Percentiles rank a stretch among this genome's conserved stretches.
These are phyloP conservation scores for Tolypocladium cylindrosporum DNA, from an alignment of 2,329 filamentous ascomycete species.

Conservation along the genomic window DNA sequence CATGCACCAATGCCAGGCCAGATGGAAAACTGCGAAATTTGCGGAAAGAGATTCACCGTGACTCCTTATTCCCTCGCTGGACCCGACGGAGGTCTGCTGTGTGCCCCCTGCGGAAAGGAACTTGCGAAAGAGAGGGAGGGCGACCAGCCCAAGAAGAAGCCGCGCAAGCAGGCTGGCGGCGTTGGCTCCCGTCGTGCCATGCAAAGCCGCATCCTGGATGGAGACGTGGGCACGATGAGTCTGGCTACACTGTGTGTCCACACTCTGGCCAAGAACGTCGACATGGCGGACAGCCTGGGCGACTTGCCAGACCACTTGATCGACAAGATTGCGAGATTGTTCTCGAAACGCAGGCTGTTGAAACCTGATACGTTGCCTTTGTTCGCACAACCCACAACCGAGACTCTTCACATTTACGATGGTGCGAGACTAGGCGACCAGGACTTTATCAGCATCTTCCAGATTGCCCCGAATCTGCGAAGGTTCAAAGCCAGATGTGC, in stretches of 20 bases:
- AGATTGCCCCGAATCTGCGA: slow-evolving; percentile 58
- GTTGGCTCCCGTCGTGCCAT: slow-evolving; percentile 60
- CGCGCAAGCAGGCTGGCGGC: slow-evolving; percentile 40
- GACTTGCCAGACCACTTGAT: slow-evolving; percentile 44
- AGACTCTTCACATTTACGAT: slow-evolving; percentile 47
- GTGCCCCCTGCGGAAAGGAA: slow-evolving; percentile 69
- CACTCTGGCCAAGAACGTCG: slow-evolving; percentile 51
- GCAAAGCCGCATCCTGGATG: slow-evolving; percentile 79
- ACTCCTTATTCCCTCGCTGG: slow-evolving; percentile 79
- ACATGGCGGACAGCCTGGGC: slow-evolving; percentile 52
- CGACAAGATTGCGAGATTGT: slow-evolving; percentile 48
- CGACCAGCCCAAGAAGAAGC: slow-evolving; percentile 23
- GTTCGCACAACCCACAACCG: slow-evolving; percentile 42
- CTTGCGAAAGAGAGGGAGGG: slow-evolving; percentile 50
- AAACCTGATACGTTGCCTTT: slow-evolving; percentile 43
- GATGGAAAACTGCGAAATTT: slow-evolving; percentile 78
- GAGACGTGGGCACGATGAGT: slow-evolving; percentile 58
- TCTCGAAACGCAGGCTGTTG: slow-evolving; percentile 50
- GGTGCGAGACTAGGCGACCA: slow-evolving; percentile 56
- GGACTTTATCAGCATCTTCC: slow-evolving; percentile 74
- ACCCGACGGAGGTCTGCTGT: slow-evolving; percentile 78
- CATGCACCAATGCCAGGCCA: slow-evolving; percentile 64
- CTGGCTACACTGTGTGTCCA: slow-evolving; percentile 56
- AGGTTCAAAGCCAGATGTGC: slow-evolving; percentile 70
- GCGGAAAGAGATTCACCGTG: slow-evolving; percentile 82